Evolutionary conservation across 345 rosid species (phyloP), one percentile per base, ranked within the genome.

Genomic region (Bruguiera gymnorhiza): DNA sequence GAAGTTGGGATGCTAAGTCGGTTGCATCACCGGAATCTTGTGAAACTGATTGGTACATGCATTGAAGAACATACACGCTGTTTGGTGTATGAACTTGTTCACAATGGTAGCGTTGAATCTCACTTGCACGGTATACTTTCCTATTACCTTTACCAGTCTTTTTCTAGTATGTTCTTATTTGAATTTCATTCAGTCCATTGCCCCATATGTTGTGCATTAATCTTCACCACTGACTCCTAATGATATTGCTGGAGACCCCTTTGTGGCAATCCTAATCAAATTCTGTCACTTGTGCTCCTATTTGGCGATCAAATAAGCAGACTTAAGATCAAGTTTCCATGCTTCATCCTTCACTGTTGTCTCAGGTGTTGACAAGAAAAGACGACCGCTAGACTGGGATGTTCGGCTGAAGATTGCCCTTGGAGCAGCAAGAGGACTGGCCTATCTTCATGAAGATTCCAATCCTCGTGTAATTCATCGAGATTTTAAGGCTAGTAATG

Each of bases 1-100:
- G 99, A 96, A 87, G 93, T 96, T 31, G 99, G 90, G 89, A 92
- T 92, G 98, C 86, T 96, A 63, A 89, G 99, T 84, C 87, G 98
- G 67, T 87, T 96, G 85, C 98, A 96, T 80, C 99, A 96, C 73
- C 90, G 99, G n/a, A 96, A 96, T 74, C 98, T 96, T 73, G 98
- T 96, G 72, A 96, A 89, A 78, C 82, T 96, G 75, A 86, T 92
- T 65, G 99, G 99, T 68, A 86, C 90, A 75, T 96, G 99, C 83
- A 86, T 92, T 74, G 98, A 92, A 82, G 98, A 96, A 56, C 86
- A 80, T 37, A 81, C 82, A 1, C 94, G 96, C 65, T 92, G 97
- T 81, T 84, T 96, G 81, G 88, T 96, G 24, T 96, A 96, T 78
- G 99, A 96, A 79, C 83, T 96, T 51, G 89, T 96, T 82, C 87